Evolutionary conservation across 768 basidiomycete genomes (phyloP), one percentile per base, ranked within the genome.

Genomic region (Daedaleopsis sinensis): DNA sequence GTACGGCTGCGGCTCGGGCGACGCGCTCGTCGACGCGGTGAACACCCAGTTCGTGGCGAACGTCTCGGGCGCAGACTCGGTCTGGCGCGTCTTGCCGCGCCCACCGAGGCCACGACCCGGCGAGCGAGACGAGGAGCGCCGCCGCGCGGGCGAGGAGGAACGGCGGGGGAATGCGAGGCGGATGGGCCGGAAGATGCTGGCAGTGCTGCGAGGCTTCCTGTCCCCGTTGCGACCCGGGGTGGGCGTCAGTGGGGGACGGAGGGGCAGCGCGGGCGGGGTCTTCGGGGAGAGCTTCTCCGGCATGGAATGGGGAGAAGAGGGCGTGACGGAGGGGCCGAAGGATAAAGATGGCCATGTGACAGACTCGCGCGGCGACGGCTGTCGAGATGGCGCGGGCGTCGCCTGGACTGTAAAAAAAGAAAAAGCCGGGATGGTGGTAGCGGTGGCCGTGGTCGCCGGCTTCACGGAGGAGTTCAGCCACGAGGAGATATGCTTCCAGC

Each of bases 171-270:
- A 73, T 15, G 72, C 70, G 48, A 72, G 66, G 50, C 68, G 67
- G 63, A 76, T 69, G 56, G 74, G 72, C 59, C 72, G 70, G 59
- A 76, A 67, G 62, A 75, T 68, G 64, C 70, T 11, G 74, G 66
- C 55, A 68, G 68, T 32, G 7, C 27, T 32, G 52, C 67, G 71
- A 18, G 64, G 19, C 64, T 68, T 68, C 38, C 63, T 44, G 36
- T 63, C 63, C 9, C 35, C 43, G 12, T 27, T 35, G 50, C 27
- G 50, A 21, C 59, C 61, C 42, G 56, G 35, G 37, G 47, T 53
- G 9, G 65, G 57, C 1, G 52, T 38, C 44, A 52, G 55, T 18
- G 56, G 56, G 9, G 68, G 59, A 37, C 64, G 65, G 21, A 65
- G 56, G n/a, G 61, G 63, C 37, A 65, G 65, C 21, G 65, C 54